Conservation (phyloP, 306 rosid genomes). For the Vigna radiata region DNA sequence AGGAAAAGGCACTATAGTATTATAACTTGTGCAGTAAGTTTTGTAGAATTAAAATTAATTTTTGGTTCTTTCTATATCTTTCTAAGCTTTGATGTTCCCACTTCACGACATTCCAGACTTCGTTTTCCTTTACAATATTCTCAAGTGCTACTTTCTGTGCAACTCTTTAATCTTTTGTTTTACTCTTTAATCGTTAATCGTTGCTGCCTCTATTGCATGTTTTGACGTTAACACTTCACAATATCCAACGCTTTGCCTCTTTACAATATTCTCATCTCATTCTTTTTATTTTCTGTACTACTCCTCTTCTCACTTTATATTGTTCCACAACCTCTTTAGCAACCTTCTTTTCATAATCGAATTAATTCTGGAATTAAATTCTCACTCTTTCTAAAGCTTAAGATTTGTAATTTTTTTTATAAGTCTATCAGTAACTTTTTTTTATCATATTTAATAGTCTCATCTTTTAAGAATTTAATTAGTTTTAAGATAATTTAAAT, state of each 20-base stretch:
- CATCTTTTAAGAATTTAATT: too few relatives aligned
- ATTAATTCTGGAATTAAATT: slow-evolving; percentile 40
- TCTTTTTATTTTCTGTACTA: background rate
- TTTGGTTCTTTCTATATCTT: background rate
- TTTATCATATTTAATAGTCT: too few relatives aligned
- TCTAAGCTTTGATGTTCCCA: slow-evolving; percentile 13
- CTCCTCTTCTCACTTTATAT: slow-evolving; percentile 10
- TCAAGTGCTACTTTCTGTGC: background rate
- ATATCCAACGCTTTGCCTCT: slow-evolving; percentile 21
- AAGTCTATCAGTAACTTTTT: too few relatives aligned
- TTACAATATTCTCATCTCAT: slow-evolving; percentile 39
- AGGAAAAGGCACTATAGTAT: too few relatives aligned
- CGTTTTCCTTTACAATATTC: slow-evolving; percentile 41
- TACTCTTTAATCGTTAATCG: background rate
- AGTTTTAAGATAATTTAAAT: too few relatives aligned
- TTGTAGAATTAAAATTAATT: background rate
- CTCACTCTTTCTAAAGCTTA: slow-evolving; percentile 11
- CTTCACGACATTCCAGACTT: slow-evolving; percentile 4
- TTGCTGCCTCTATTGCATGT: too few relatives aligned
- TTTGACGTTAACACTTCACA: background rate
- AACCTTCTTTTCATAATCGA: slow-evolving; percentile 30
- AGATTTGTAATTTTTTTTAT: background rate
- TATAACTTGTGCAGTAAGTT: too few relatives aligned
- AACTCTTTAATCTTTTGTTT: slow-evolving; percentile 27
- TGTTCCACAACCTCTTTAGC: slow-evolving; percentile 14